Evolutionary conservation across 2,329 filamentous ascomycete genomes (phyloP), one percentile per base, ranked within the genome.

Genomic region (Hypoxylon sp.): DNA sequence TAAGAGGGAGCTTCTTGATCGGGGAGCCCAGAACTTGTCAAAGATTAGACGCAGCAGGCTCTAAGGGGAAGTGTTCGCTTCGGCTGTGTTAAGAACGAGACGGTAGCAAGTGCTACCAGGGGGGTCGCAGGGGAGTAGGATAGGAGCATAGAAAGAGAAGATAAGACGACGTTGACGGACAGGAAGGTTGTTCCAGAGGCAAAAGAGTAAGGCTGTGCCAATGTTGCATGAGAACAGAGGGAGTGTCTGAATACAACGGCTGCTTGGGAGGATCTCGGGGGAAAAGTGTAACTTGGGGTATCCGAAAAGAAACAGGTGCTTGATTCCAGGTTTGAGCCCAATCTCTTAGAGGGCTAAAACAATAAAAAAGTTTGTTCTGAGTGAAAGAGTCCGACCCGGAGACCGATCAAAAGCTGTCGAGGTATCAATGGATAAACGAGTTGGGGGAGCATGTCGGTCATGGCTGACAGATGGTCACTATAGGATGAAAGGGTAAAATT

Each of bases 161-260:
- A 72, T 76, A 73, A 63, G 76, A 77, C 56, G 74, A 77, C 26
- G 66, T 56, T 42, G 24, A 70, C 47, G 51, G 42, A 68, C 54
- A 60, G 61, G 29, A 61, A 69, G 70, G 58, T 50, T 61, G 65
- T 64, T 62, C 64, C 65, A 67, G 68, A 59, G 56, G 48, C 60
- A 70, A 62, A 65, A 65, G 65, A 74, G 70, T 66, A 75, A 73
- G 75, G 75, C 75, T 77, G 72, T 79, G 77, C 71, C 71, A 67
- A 65, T 63, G 72, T 71, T 73, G 76, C 77, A 78, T 78, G 67
- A 78, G 76, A 63, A 63, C 72, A 73, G 67, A 70, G 68, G 68
- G 59, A 72, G 70, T 73, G 70, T 75, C 72, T 76, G 73, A 77
- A 76, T 74, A 75, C 72, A 63, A 67, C 71, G 72, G 72, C 68